Evolutionary conservation across 768 basidiomycete genomes (phyloP), one percentile per base, ranked within the genome.

Genomic region (Psilocybe cubensis): DNA sequence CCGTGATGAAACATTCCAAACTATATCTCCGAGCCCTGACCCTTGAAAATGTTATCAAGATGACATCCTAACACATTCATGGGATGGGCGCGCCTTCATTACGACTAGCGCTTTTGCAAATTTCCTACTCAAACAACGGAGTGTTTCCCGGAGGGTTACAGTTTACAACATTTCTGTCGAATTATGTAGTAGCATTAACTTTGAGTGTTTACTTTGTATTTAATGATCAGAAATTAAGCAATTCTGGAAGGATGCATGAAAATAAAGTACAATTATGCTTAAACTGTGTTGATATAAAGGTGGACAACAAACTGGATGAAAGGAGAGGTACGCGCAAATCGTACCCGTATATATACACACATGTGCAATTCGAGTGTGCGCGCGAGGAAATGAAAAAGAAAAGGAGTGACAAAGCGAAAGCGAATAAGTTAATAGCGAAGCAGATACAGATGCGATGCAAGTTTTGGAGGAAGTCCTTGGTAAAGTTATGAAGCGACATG

Each of bases 341-440:
- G 12, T 12, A n/a, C n/a, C n/a, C n/a, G n/a, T n/a, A n/a, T 33
- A 33, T 33, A 33, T 33, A 12, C 6, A 33, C n/a, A n/a, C 12
- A 38, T 38, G 35, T 38, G 35, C 35, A 38, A 38, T n/a, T n/a
- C n/a, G n/a, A n/a, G n/a, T n/a, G n/a, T n/a, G n/a, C n/a, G n/a
- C n/a, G n/a, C n/a, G n/a, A n/a, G n/a, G n/a, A n/a, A n/a, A n/a
- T n/a, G n/a, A n/a, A n/a, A n/a, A 23, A 43, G 27, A 33, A n/a
- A 47, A 46, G 12, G 43, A 23, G 21, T 38, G 27, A 24, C 44
- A 54, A 38, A 11, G 33, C 12, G 54, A 49, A 55, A 48, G 40
- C 46, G 35, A 58, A 58, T 58, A 58, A 58, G 33, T 59, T 59
- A 54, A 21, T 27, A 42, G 35, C 44, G 35, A 54, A 41, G 9